These are phyloP conservation scores for Termitomyces eurrhizus DNA, from an alignment of 768 basidiomycete species.

Conservation along the genomic window DNA sequence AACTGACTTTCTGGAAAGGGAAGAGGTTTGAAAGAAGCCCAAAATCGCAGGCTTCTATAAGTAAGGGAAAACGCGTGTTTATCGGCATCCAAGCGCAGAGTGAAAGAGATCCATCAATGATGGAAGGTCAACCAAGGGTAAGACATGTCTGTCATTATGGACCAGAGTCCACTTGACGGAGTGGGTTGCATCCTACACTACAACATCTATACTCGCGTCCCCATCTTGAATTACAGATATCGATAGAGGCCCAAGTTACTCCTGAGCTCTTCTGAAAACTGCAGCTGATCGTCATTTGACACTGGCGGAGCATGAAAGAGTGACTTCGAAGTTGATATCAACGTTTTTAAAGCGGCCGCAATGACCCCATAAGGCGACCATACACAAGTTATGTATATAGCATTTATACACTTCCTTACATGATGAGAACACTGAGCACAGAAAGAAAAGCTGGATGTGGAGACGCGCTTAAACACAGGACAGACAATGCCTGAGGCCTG, in stretches of 20 bases:
- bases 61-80: constrained; percentile 4
- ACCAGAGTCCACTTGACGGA: constrained; percentile 2
- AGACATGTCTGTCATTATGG: not conserved
- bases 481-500: not conserved
- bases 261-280: not conserved
- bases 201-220: not conserved
- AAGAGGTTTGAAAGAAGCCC: not conserved
- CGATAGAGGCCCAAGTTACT: not conserved
- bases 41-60: constrained; percentile 4
- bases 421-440: not conserved
- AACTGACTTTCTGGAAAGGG: constrained; percentile 5
- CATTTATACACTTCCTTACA: not conserved
- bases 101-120: constrained; percentile 4
- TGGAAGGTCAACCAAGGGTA: not conserved
- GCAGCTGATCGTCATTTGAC: not conserved
- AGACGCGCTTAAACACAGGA: too few relatives aligned
- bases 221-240: not conserved
- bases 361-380: not conserved
- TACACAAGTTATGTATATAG: not conserved
- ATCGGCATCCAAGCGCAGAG: constrained; percentile 10
- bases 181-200: constrained; percentile 3
- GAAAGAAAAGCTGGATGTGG: not conserved
- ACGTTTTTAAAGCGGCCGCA: not conserved
- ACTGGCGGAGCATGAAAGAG: not conserved
- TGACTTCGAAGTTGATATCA: not conserved